Evolutionary conservation across 768 basidiomycete species (phyloP).

Genomic region (Boletus pseudo-olivaceus): DNA sequence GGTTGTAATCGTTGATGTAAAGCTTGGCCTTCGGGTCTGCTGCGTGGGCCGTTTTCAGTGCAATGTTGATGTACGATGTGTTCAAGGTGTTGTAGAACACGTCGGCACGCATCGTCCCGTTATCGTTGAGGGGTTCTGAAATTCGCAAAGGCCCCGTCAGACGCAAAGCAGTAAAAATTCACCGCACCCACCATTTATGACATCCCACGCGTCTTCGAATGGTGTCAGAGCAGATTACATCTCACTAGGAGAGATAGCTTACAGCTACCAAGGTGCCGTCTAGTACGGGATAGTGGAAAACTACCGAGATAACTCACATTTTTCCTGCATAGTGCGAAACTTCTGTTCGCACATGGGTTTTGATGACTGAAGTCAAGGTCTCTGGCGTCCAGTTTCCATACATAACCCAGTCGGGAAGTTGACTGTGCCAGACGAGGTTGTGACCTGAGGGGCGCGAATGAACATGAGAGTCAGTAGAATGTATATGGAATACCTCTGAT

Average conservation of each 20-base stretch:
- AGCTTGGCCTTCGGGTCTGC: conserved; percentile 33
- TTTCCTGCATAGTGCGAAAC: conserved; percentile 14
- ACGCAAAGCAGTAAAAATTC: neutral
- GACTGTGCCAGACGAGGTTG: conserved; percentile 18
- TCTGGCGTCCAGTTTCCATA: conserved; percentile 12
- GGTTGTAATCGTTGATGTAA: conserved; percentile 32
- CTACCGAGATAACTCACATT: conserved; percentile 1
- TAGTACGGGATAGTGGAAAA: neutral
- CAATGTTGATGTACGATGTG: conserved; percentile 47
- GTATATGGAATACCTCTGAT: conserved; percentile 12
- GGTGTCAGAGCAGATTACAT: neutral
- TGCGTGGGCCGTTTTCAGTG: conserved; percentile 37
- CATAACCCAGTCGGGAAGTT: conserved; percentile 16
- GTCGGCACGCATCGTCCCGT: conserved; percentile 51
- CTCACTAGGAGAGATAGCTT: neutral
- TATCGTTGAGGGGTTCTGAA: conserved; percentile 41
- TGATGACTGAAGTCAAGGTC: conserved; percentile 13
- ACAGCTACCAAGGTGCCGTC: conserved; percentile 5
- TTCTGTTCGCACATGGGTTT: conserved; percentile 18
- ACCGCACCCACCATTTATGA: conserved; percentile 14
- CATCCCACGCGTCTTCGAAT: conserved; percentile 19
- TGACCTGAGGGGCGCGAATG: conserved; percentile 8
- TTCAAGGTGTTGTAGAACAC: conserved; percentile 53
- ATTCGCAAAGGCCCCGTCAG: neutral
- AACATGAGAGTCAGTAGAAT: neutral